Evolutionary conservation across 2,329 filamentous ascomycete species (phyloP).

Genomic region (Eurotiales sp.): DNA sequence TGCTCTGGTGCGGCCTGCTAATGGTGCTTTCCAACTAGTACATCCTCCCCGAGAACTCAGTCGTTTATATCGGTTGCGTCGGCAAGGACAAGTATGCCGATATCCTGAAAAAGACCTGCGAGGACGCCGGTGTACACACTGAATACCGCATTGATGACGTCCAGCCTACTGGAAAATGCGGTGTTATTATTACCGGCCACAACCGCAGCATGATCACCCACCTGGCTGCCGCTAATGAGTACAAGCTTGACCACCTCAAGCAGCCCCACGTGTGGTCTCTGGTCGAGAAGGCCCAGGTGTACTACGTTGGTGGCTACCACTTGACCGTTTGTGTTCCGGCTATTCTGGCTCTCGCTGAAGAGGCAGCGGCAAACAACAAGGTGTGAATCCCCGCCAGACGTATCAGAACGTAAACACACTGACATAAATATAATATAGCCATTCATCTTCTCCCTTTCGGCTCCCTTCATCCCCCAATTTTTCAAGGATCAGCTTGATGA

Average conservation of each 20-base stretch:
- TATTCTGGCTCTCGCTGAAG: conserved; percentile 82
- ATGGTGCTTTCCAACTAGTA: conserved; percentile 59
- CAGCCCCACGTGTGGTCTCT: conserved; percentile 86
- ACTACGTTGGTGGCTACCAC: conserved; percentile 95
- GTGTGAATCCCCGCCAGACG: conserved; percentile 29
- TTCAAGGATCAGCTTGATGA: conserved; percentile 94
- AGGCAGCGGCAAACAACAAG: conserved; percentile 88
- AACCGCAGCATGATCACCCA: conserved; percentile 94
- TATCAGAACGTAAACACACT: neutral
- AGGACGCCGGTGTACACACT: conserved; percentile 81
- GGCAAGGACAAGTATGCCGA: conserved; percentile 95
- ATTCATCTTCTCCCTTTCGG: conserved; percentile 87
- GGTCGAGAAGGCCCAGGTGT: conserved; percentile 81
- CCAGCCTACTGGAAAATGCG: conserved; percentile 86
- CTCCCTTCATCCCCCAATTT: conserved; percentile 94
- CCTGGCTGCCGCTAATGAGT: conserved; percentile 93
- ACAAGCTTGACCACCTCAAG: conserved; percentile 91
- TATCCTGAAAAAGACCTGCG: conserved; percentile 79
- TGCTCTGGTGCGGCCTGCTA: too few species aligned
- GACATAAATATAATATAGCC: conserved; percentile 34
- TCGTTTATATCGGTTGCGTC: conserved; percentile 89
- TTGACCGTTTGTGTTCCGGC: conserved; percentile 92
- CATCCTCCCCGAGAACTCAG: conserved; percentile 82
- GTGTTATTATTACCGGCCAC: conserved; percentile 94
- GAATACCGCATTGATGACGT: conserved; percentile 90